A percentile compares a stretch with the other conserved stretches of the same genome.
These are phyloP conservation scores for Pyronema omphalodes DNA, from an alignment of 495 filamentous ascomycete species.

Conservation along the genomic window DNA sequence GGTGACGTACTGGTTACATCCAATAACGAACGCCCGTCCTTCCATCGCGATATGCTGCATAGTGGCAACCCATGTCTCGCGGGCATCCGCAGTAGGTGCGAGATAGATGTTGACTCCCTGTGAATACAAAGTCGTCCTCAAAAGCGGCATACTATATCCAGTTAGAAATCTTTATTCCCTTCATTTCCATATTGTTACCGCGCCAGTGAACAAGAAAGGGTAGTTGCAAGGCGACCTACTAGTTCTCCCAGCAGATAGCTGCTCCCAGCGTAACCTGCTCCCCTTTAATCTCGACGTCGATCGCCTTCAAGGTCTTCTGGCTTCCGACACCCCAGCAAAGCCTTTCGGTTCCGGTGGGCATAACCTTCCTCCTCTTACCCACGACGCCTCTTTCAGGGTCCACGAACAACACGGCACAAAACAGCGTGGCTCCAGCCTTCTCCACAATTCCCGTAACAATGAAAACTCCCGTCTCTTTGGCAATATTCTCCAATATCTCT, in stretches of 20 bases:
- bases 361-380: conserved; percentile 86
- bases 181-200: too few species aligned
- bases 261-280: conserved; percentile 60
- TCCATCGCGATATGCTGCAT: conserved; percentile 69
- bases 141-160: conserved; percentile 49
- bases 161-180: not conserved
- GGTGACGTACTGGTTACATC: conserved; percentile 63
- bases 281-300: conserved; percentile 62
- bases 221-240: conserved; percentile 20
- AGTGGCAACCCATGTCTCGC: conserved; percentile 66
- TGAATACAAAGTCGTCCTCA: conserved; percentile 60
- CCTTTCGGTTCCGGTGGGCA: conserved; percentile 78
- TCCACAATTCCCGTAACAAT: conserved; percentile 66
- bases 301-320: conserved; percentile 57
- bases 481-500: conserved; percentile 56
- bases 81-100: conserved; percentile 73
- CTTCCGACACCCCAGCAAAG: conserved; percentile 83
- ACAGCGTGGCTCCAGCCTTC: conserved; percentile 51
- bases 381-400: conserved; percentile 51
- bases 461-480: conserved; percentile 60
- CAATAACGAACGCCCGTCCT: conserved; percentile 71
- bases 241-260: conserved; percentile 96
- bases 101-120: conserved; percentile 91
- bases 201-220: not conserved
- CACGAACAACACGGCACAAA: conserved; percentile 70